These are phyloP conservation scores for Malassezia furfur DNA, from an alignment of 1,284 basidiomycete genomes.

Conservation along the genomic window DNA sequence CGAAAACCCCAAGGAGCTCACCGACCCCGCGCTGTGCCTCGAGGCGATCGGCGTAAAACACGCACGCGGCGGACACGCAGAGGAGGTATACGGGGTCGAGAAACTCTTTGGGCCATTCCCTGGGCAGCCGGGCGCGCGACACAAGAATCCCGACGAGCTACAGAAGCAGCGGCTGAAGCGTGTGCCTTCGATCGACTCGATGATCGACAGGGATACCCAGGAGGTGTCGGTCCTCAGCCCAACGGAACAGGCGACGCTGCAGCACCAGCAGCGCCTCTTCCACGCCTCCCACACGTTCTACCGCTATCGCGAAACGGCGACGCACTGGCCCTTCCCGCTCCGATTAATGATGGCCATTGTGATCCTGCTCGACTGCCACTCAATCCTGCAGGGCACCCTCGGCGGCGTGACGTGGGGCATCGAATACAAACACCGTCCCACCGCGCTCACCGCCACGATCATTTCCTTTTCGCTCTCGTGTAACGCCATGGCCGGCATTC, in stretches of 20 bases:
- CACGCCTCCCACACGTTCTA: slow-evolving; percentile 60
- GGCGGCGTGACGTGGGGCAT: slow-evolving; percentile 70
- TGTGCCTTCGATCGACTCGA: slow-evolving; percentile 35
- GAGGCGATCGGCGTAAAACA: slow-evolving; percentile 14
- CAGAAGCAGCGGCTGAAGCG: slow-evolving; percentile 21
- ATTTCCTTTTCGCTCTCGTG: slow-evolving; percentile 69
- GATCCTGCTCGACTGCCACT: slow-evolving; percentile 38
- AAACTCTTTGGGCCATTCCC: slow-evolving; percentile 9
- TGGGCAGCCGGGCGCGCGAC: slow-evolving; percentile 3
- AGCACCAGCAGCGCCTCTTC: slow-evolving; percentile 44
- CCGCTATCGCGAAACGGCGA: slow-evolving; percentile 71
- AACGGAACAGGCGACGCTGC: slow-evolving; percentile 36
- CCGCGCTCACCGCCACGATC: slow-evolving; percentile 57
- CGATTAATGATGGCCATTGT: slow-evolving; percentile 26
- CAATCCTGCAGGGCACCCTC: slow-evolving; percentile 54
- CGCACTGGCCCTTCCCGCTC: slow-evolving; percentile 66
- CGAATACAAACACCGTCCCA: slow-evolving; percentile 49
- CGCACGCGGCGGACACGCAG: background rate
- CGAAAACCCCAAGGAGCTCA: slow-evolving; percentile 6
- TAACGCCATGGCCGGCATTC: slow-evolving; percentile 66
- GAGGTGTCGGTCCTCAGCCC: slow-evolving; percentile 41
- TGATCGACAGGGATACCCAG: slow-evolving; percentile 29
- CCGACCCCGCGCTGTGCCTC: slow-evolving; percentile 1
- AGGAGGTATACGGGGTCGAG: slow-evolving; percentile 5
- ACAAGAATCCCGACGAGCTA: background rate